Evolutionary conservation across 1,284 basidiomycete genomes (phyloP).

Genomic region (Polyporus tsugae): DNA sequence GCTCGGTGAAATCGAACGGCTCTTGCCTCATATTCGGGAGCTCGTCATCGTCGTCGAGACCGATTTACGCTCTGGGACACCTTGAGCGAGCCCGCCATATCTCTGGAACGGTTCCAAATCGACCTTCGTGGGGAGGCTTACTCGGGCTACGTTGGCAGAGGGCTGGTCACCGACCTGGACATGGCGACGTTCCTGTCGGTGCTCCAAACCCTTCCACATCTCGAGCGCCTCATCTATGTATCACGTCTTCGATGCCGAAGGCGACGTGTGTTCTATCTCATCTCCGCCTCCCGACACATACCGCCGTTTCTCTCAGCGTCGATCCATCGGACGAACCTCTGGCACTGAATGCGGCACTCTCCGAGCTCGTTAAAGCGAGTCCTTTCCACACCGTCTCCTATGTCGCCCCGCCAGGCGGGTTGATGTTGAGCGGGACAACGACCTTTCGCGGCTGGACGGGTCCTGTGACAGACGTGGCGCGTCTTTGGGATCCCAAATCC

Average conservation of each 20-base stretch:
- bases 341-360: neutral
- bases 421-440: neutral
- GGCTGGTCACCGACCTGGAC: neutral
- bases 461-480: neutral
- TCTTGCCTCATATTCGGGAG: constrained; percentile 11
- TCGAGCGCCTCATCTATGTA: constrained; percentile 8
- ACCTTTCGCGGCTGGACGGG: constrained; percentile 5
- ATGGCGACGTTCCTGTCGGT: neutral
- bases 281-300: neutral
- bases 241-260: neutral
- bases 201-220: neutral
- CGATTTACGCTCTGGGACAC: constrained; percentile 14
- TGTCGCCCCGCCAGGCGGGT: neutral
- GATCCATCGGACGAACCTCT: neutral
- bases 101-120: constrained; percentile 11
- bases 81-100: neutral
- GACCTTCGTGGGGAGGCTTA: constrained; percentile 15
- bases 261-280: neutral
- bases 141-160: neutral
- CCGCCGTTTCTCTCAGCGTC: neutral
- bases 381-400: constrained; percentile 8
- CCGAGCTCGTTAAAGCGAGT: neutral
- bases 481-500: constrained; percentile 13
- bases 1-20: neutral
- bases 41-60: constrained; percentile 17